Percentiles rank a stretch among this genome's conserved stretches.
These are phyloP conservation scores for Tylopilus felleus DNA, from an alignment of 768 basidiomycete species.

Conservation along the genomic window DNA sequence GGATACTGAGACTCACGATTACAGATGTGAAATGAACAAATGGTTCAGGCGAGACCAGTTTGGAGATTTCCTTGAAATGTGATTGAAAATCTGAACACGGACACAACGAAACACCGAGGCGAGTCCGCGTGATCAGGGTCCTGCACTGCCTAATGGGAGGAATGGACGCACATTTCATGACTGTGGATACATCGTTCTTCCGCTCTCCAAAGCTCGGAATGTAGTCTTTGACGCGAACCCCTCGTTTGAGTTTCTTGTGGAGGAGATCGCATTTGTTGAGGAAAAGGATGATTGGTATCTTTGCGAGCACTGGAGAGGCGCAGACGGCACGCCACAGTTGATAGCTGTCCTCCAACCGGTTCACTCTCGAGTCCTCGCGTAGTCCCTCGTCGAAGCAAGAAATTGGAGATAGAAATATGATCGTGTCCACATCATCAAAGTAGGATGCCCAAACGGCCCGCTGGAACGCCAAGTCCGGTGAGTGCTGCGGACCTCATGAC, in stretches of 20 bases:
- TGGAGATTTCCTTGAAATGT: slow-evolving; percentile 74
- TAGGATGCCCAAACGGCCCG: slow-evolving; percentile 78
- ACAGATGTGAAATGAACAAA: slow-evolving; percentile 75
- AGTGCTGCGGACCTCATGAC: slow-evolving; percentile 1
- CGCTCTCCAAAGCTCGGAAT: slow-evolving; percentile 74
- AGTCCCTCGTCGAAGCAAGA: slow-evolving; percentile 81
- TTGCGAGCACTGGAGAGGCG: slow-evolving; percentile 57
- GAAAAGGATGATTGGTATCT: slow-evolving; percentile 52
- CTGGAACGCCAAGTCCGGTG: slow-evolving; percentile 34
- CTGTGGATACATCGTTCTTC: slow-evolving; percentile 65
- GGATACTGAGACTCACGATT: slow-evolving; percentile 54
- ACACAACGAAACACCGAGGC: neutral
- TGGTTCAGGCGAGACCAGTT: slow-evolving; percentile 56
- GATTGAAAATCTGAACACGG: slow-evolving; percentile 63
- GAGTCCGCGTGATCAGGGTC: slow-evolving; percentile 9
- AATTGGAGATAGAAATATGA: slow-evolving; percentile 74
- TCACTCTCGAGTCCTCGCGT: slow-evolving; percentile 64
- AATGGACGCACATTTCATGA: slow-evolving; percentile 58
- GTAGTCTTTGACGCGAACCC: slow-evolving; percentile 60
- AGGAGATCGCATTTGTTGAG: slow-evolving; percentile 73
- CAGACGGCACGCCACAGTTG: slow-evolving; percentile 76
- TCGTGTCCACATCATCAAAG: slow-evolving; percentile 79
- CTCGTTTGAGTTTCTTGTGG: slow-evolving; percentile 66
- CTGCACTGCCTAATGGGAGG: neutral
- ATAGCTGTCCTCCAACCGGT: slow-evolving; percentile 74